These are phyloP conservation scores for Diaporthe helianthi DNA, from an alignment of 2,329 filamentous ascomycete genomes.

Conservation along the genomic window DNA sequence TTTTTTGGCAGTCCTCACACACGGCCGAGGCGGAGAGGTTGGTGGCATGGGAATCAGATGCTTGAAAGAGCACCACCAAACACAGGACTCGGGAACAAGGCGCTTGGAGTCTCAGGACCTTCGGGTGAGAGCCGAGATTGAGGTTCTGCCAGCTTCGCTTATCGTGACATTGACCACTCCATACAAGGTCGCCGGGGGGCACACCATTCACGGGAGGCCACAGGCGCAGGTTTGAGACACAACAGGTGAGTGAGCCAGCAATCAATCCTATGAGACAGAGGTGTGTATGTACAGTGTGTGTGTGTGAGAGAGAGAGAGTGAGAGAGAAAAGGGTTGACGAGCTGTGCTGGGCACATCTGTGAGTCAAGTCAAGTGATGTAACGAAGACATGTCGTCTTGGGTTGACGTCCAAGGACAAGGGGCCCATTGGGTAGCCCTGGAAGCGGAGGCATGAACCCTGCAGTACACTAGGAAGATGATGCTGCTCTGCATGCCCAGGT, in stretches of 20 bases:
- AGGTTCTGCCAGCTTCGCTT: constrained; percentile 15
- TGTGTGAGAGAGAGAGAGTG: too few species aligned
- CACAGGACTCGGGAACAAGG: not conserved
- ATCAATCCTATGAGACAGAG: constrained; percentile 1
- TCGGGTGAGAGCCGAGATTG: not conserved
- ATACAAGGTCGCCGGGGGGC: not conserved
- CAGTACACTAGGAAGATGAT: constrained; percentile 8
- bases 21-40: not conserved
- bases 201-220: not conserved
- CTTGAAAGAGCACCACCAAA: not conserved
- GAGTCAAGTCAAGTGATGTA: constrained; percentile 18
- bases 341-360: not conserved
- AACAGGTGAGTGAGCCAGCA: not conserved
- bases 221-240: constrained; percentile 1
- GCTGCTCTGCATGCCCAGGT: not conserved
- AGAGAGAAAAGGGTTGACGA: not conserved
- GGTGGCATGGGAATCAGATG: constrained; percentile 19
- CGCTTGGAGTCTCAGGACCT: not conserved
- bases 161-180: not conserved
- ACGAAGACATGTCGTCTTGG: constrained; percentile 19
- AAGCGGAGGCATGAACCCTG: constrained; percentile 25
- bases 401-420: constrained; percentile 2
- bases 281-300: constrained; percentile 1
- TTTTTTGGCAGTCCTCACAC: constrained; percentile 1
- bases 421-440: constrained; percentile 15